A percentile compares a stretch with the other conserved stretches of the same genome.
phyloP scores from a whole-genome alignment of 768 basidiomycete genomes.

The Favolaschia claudopus region DNA sequence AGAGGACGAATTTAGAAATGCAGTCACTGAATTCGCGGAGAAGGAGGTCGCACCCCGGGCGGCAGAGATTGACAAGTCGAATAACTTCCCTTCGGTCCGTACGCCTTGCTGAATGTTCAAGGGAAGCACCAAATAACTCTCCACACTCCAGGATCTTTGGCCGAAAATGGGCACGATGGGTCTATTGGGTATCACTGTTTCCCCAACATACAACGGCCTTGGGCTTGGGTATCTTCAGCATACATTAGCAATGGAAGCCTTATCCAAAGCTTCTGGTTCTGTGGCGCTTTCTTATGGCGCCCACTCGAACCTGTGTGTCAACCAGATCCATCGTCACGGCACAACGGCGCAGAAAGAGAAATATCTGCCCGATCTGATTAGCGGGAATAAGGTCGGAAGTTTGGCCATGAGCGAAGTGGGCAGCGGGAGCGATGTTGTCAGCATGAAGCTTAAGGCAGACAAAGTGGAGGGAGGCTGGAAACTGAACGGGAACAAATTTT shows the following conservation, averaged over 20 bases:
- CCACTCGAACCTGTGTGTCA: constrained; percentile 89
- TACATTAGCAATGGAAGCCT: constrained; percentile 93
- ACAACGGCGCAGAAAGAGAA: constrained; percentile 84
- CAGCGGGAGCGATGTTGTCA: constrained; percentile 94
- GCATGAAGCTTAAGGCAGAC: constrained; percentile 86
- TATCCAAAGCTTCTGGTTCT: constrained; percentile 90
- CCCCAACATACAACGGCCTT: constrained; percentile 82
- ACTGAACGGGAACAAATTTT: constrained; percentile 93
- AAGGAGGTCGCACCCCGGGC: constrained; percentile 88
- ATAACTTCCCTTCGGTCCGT: constrained; percentile 78
- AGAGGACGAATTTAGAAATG: constrained; percentile 84
- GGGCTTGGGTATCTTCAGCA: constrained; percentile 87
- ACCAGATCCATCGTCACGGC: constrained; percentile 86
- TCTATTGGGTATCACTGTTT: constrained; percentile 85
- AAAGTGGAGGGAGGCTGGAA: constrained; percentile 79
- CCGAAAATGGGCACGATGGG: constrained; percentile 93
- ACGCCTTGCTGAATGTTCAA: constrained; percentile 3
- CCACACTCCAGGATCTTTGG: constrained; percentile 73
- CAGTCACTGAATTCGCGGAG: constrained; percentile 80
- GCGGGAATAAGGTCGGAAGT: constrained; percentile 85
- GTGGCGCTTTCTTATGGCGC: constrained; percentile 93
- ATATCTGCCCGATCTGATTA: constrained; percentile 82
- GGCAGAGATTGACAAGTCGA: constrained; percentile 84
- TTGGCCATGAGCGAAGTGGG: constrained; percentile 96
- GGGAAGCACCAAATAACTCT: neutral